Evolutionary conservation across 768 basidiomycete species (phyloP).

Genomic region (Gloeopeniophorella convolvens): DNA sequence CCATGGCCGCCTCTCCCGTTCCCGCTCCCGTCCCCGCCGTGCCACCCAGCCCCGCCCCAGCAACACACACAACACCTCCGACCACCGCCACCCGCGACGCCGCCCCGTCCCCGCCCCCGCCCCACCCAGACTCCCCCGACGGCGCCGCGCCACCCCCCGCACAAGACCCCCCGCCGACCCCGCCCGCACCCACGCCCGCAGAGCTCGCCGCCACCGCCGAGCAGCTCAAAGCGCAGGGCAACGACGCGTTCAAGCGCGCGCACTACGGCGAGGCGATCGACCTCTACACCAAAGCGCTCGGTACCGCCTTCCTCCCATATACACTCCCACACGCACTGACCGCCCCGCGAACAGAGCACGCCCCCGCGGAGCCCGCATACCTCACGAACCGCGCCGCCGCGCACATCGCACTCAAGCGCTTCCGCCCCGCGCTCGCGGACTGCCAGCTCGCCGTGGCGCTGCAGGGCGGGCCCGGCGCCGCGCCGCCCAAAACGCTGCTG

Average conservation of each 20-base stretch:
- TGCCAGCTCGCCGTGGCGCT: slow-evolving; percentile 68
- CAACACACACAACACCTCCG: no score
- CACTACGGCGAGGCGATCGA: slow-evolving; percentile 65
- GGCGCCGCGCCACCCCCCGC: not conserved
- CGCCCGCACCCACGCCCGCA: slow-evolving; percentile 18
- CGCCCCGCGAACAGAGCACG: slow-evolving; percentile 22
- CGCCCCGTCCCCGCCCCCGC: no score
- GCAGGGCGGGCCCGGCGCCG: slow-evolving; percentile 34
- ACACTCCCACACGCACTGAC: not conserved
- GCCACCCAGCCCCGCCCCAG: no score
- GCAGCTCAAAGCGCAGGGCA: slow-evolving; percentile 67
- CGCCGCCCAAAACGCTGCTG: slow-evolving; percentile 73
- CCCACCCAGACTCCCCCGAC: no score
- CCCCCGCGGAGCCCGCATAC: slow-evolving; percentile 58
- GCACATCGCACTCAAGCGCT: slow-evolving; percentile 75
- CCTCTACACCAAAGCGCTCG: slow-evolving; percentile 70
- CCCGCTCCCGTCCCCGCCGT: no score
- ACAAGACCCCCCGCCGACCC: not conserved
- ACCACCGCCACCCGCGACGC: no score
- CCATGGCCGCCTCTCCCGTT: not conserved
- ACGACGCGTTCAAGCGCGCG: slow-evolving; percentile 62
- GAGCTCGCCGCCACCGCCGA: slow-evolving; percentile 48
- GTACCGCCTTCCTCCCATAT: slow-evolving; percentile 28
- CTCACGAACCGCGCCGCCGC: slow-evolving; percentile 84
- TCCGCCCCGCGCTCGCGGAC: slow-evolving; percentile 66